These are phyloP conservation scores for Fomitopsis pinicola DNA, from an alignment of 1,284 basidiomycete species.

Conservation along the genomic window DNA sequence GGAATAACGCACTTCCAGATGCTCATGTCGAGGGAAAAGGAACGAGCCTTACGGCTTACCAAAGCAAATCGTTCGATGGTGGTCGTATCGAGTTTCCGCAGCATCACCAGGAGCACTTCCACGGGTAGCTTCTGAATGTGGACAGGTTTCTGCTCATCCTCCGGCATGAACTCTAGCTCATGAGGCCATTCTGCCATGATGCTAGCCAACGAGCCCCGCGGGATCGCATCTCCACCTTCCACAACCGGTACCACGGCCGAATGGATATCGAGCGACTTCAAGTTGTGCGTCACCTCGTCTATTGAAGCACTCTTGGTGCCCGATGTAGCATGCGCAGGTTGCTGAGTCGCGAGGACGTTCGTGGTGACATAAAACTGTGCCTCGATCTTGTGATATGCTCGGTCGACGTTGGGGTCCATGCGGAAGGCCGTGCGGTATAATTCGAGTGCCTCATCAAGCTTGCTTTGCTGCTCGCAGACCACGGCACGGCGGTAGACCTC, in stretches of 20 bases:
- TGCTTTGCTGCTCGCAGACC: conserved; percentile 65
- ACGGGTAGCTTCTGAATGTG: conserved; percentile 64
- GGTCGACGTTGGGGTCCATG: conserved; percentile 66
- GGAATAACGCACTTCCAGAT: conserved; percentile 71
- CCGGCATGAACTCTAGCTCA: conserved; percentile 59
- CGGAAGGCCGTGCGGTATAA: conserved; percentile 80
- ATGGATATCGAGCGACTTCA: conserved; percentile 12
- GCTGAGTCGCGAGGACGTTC: not conserved
- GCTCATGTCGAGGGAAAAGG: conserved; percentile 60
- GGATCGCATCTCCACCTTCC: conserved; percentile 5
- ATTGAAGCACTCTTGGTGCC: conserved; percentile 1
- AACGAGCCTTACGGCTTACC: conserved; percentile 68
- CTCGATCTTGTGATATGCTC: conserved; percentile 55
- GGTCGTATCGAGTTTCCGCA: conserved; percentile 59
- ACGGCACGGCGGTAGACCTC: conserved; percentile 68
- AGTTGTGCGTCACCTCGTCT: conserved; percentile 9
- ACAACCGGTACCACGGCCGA: conserved; percentile 9
- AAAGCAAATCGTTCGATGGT: conserved; percentile 74
- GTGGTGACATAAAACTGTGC: conserved; percentile 21
- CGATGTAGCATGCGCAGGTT: not conserved
- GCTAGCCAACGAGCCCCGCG: conserved; percentile 40
- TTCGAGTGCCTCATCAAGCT: conserved; percentile 68
- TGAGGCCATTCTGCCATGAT: conserved; percentile 46
- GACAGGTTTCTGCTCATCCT: conserved; percentile 57
- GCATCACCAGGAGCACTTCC: conserved; percentile 68